Evolutionary conservation across 345 rosid genomes (phyloP).

Genomic region (Cochlearia excelsa): DNA sequence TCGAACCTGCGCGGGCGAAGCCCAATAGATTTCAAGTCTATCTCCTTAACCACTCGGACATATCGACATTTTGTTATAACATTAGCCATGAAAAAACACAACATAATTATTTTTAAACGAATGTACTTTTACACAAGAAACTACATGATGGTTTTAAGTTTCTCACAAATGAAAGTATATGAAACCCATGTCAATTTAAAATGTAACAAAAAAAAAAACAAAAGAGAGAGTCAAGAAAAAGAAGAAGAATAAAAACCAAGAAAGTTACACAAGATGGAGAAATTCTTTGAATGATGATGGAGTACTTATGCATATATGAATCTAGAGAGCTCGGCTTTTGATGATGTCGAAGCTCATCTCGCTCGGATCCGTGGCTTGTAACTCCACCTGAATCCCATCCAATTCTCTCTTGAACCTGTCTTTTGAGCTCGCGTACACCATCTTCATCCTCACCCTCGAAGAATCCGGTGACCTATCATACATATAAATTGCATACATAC

Average conservation of each 20-base stretch:
- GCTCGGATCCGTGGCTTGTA: constrained; percentile 47
- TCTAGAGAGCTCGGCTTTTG: constrained; percentile 69
- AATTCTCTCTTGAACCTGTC: too few species aligned
- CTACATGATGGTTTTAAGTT: constrained; percentile 15
- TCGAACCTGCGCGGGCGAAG: constrained; percentile 81
- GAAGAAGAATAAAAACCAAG: constrained; percentile 29
- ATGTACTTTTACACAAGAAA: constrained; percentile 27
- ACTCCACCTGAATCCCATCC: too few species aligned
- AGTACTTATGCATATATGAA: constrained; percentile 16
- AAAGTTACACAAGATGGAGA: constrained; percentile 32
- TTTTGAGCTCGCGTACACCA: too few species aligned
- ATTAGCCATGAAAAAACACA: too few species aligned
- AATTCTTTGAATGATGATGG: constrained; percentile 21
- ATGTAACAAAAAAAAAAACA: too few species aligned
- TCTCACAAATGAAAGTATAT: constrained; percentile 15
- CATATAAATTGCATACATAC: not conserved
- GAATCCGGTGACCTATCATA: constrained; percentile 74
- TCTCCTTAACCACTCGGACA: constrained; percentile 99
- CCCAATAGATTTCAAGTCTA: constrained; percentile 94
- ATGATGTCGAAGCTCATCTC: constrained; percentile 93
- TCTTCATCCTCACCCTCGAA: constrained; percentile 54
- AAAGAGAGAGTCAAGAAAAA: not conserved
- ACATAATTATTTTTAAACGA: constrained; percentile 9
- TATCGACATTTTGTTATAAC: constrained; percentile 48
- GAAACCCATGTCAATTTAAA: constrained; percentile 26